These are phyloP conservation scores for Didymella pomorum DNA, from an alignment of 2,329 filamentous ascomycete species.

Conservation along the genomic window DNA sequence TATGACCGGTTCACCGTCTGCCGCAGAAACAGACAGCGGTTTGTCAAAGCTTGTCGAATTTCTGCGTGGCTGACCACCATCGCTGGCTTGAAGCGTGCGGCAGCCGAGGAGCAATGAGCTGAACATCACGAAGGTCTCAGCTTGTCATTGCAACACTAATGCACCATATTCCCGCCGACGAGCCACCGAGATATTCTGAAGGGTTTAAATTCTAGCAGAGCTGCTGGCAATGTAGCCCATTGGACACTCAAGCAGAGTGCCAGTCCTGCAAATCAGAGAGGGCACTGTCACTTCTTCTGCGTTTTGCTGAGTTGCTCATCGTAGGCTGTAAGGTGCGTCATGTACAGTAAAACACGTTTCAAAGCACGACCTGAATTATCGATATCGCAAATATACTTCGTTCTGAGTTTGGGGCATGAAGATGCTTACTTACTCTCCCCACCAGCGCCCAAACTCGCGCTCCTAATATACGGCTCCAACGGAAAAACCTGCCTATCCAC, in stretches of 20 bases:
- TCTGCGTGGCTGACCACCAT: conserved; percentile 1
- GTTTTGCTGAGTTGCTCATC: too few relatives aligned
- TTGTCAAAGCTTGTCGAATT: not conserved
- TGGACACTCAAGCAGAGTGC: too few relatives aligned
- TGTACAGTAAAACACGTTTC: too few relatives aligned
- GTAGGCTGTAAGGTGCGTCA: too few relatives aligned
- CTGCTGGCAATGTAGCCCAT: too few relatives aligned
- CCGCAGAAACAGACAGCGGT: not conserved
- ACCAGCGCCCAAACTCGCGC: not conserved
- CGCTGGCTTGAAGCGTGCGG: not conserved
- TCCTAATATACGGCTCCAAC: conserved; percentile 54
- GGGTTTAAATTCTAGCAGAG: too few relatives aligned
- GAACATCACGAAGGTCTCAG: not conserved
- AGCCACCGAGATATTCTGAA: too few relatives aligned
- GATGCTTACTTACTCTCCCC: not conserved
- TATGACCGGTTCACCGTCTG: not conserved
- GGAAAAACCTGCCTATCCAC: conserved; percentile 63
- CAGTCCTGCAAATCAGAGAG: too few relatives aligned
- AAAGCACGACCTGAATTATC: not conserved
- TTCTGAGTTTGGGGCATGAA: too few relatives aligned
- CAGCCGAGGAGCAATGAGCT: not conserved
- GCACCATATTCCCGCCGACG: too few relatives aligned
- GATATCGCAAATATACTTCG: not conserved
- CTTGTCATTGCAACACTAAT: too few relatives aligned
- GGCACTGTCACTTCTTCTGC: too few relatives aligned